Evolutionary conservation across 2,329 filamentous ascomycete genomes (phyloP).

Genomic region (Trichoderma sp.): DNA sequence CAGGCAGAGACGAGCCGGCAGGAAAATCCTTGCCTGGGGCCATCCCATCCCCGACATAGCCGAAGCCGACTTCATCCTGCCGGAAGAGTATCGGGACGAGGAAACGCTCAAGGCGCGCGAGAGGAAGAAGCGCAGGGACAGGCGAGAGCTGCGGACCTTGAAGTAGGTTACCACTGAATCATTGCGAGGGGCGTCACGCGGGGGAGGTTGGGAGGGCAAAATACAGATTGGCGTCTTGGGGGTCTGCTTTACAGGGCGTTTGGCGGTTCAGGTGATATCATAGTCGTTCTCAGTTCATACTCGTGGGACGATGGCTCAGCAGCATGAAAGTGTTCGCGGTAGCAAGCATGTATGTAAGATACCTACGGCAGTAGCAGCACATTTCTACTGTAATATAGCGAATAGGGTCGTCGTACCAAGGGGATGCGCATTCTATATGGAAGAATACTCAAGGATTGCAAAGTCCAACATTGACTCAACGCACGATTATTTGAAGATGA

Average conservation of each 20-base stretch:
- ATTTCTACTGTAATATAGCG: too few species aligned
- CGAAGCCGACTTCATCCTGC: conserved; percentile 73
- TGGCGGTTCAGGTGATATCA: conserved; percentile 21
- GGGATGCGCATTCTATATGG: not conserved
- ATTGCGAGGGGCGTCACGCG: conserved; percentile 14
- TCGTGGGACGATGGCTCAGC: not conserved
- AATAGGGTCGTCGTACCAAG: conserved; percentile 10
- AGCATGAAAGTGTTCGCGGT: not conserved
- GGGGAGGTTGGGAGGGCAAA: conserved; percentile 10
- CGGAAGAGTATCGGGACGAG: conserved; percentile 62
- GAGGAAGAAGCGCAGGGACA: conserved; percentile 63
- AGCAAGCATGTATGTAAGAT: conserved; percentile 14
- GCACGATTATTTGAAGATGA: not conserved
- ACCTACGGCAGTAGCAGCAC: not conserved
- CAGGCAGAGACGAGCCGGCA: conserved; percentile 67
- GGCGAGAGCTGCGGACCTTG: conserved; percentile 53
- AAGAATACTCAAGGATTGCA: too few species aligned
- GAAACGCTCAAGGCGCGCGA: conserved; percentile 61
- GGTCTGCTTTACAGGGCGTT: conserved; percentile 27
- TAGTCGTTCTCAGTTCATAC: too few species aligned
- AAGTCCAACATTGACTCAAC: not conserved
- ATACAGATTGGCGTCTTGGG: conserved; percentile 19
- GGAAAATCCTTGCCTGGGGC: conserved; percentile 79
- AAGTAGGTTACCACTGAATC: conserved; percentile 4
- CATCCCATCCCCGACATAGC: conserved; percentile 73